These are phyloP conservation scores for Alternaria alternata DNA, from an alignment of 2,329 filamentous ascomycete species.

Conservation along the genomic window DNA sequence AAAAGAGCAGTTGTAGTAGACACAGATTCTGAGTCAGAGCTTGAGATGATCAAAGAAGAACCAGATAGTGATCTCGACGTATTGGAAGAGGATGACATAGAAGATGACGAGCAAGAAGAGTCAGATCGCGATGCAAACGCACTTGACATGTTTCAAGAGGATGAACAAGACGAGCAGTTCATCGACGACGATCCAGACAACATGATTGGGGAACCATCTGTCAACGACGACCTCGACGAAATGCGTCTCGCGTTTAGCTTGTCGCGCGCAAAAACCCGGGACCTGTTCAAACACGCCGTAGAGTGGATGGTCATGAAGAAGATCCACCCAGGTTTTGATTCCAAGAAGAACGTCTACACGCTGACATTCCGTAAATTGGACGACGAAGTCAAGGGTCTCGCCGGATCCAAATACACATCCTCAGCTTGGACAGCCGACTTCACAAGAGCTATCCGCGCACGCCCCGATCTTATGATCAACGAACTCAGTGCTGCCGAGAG, in stretches of 20 bases:
- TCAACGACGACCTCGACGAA: slow-evolving; percentile 56
- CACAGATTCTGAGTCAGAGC: slow-evolving; percentile 37
- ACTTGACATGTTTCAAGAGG: slow-evolving; percentile 59
- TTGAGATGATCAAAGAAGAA: slow-evolving; percentile 47
- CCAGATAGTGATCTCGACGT: slow-evolving; percentile 30
- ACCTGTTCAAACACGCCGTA: slow-evolving; percentile 76
- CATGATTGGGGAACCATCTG: slow-evolving; percentile 56
- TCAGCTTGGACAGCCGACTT: slow-evolving; percentile 75
- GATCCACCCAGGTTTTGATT: slow-evolving; percentile 74
- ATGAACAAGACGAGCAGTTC: slow-evolving; percentile 69
- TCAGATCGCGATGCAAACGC: slow-evolving; percentile 39
- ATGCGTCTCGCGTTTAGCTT: slow-evolving; percentile 77
- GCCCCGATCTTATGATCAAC: slow-evolving; percentile 64
- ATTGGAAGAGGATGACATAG: slow-evolving; percentile 30
- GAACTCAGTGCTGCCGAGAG: slow-evolving; percentile 29
- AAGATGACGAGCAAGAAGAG: slow-evolving; percentile 34
- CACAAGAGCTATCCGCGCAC: slow-evolving; percentile 68
- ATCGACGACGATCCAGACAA: slow-evolving; percentile 68
- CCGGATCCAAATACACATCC: slow-evolving; percentile 75
- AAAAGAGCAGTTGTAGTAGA: slow-evolving; percentile 33
- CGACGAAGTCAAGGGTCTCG: slow-evolving; percentile 72
- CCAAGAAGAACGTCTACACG: slow-evolving; percentile 69
- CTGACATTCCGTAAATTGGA: slow-evolving; percentile 76
- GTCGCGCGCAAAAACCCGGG: slow-evolving; percentile 71
- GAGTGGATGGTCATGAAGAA: slow-evolving; percentile 85